Conservation (phyloP, 1,284 basidiomycete species). For the Cystobasidiaceae sp. region DNA sequence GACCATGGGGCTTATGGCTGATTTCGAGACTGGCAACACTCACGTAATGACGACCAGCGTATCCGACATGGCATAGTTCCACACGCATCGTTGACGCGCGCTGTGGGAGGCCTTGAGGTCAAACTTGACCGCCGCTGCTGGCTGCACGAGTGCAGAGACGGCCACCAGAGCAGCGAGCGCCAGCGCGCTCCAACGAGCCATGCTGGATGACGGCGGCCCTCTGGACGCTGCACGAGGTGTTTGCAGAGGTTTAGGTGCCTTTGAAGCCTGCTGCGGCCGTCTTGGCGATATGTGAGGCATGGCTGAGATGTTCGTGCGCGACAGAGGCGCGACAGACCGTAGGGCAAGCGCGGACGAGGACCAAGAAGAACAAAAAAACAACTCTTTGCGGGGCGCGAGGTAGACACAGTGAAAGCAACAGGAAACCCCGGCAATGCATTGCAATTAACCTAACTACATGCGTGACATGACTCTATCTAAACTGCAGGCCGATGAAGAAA, state of each 20-base stretch:
- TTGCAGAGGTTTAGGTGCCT: no score
- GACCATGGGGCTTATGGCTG: slow-evolving; percentile 59
- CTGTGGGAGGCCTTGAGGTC: slow-evolving; percentile 61
- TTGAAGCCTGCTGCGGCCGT: neutral
- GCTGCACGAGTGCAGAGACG: neutral
- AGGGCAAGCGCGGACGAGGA: neutral
- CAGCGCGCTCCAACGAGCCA: neutral
- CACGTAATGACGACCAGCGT: slow-evolving; percentile 83
- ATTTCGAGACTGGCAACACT: slow-evolving; percentile 43
- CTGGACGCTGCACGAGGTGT: neutral
- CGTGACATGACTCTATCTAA: neutral
- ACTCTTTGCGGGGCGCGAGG: neutral
- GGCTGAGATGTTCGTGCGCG: no score
- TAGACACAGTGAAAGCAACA: neutral
- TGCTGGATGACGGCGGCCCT: neutral
- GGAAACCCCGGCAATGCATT: neutral
- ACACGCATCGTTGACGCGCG: slow-evolving; percentile 76
- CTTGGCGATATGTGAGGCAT: no score
- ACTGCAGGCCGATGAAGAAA: neutral
- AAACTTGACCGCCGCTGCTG: slow-evolving; percentile 69
- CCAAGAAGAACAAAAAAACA: neutral
- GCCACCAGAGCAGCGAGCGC: slow-evolving; percentile 9
- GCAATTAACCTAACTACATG: neutral
- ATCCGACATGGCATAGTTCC: slow-evolving; percentile 82
- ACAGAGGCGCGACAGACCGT: no score